These are phyloP conservation scores for Chalciporus sphaerocephalus DNA, from an alignment of 768 basidiomycete species.

Conservation along the genomic window DNA sequence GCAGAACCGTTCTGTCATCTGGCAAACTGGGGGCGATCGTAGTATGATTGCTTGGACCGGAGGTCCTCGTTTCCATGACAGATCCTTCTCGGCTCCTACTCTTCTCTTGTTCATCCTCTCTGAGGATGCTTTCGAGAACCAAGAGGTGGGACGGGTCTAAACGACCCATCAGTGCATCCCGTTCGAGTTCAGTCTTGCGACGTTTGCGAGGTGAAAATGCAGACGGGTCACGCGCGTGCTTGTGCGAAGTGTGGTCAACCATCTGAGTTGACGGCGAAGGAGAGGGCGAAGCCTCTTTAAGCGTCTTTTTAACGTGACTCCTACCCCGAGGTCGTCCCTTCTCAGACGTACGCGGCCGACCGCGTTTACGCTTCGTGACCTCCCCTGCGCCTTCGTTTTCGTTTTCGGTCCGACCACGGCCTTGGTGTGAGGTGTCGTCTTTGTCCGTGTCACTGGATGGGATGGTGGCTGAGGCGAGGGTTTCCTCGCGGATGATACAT, in stretches of 20 bases:
- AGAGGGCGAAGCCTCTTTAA: neutral
- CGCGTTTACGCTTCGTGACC: constrained; percentile 12
- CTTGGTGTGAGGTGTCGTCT: neutral
- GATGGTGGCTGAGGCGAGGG: neutral
- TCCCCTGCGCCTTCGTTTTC: neutral
- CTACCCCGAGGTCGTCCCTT: constrained; percentile 2
- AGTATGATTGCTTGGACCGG: neutral
- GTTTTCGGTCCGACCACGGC: neutral
- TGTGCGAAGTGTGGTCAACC: neutral
- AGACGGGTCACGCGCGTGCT: neutral
- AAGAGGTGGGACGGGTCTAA: constrained; percentile 30
- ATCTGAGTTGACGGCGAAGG: neutral
- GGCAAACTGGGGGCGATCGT: neutral
- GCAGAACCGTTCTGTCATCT: neutral
- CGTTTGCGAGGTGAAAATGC: neutral
- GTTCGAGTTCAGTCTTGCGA: neutral
- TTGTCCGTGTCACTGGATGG: neutral
- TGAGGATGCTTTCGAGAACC: constrained; percentile 35
- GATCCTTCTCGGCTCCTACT: constrained; percentile 13
- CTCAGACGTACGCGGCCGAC: constrained; percentile 1
- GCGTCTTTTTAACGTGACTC: neutral
- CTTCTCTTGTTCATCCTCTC: constrained; percentile 25
- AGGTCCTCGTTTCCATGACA: neutral
- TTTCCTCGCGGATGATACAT: constrained; percentile 17
- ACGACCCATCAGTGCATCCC: constrained; percentile 27